Percentiles rank a stretch among this genome's conserved stretches.
phyloP scores from a whole-genome alignment of 352 stramenopile genomes.

The Globisporangium splendens region DNA sequence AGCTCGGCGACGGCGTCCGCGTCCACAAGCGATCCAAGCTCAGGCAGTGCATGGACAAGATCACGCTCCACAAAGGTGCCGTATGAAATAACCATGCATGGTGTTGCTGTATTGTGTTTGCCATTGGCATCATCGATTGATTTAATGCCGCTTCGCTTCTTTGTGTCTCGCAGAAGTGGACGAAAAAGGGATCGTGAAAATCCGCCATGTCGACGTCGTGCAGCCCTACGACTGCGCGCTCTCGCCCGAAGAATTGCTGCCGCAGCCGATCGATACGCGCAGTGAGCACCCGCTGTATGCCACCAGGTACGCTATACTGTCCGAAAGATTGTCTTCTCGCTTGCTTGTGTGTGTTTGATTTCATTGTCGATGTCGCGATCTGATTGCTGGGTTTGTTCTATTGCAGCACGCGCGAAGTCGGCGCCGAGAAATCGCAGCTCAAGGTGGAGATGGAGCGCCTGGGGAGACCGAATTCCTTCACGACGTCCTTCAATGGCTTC shows the following conservation, averaged over 20 bases:
- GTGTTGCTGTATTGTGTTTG: not conserved
- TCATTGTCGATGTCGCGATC: not conserved
- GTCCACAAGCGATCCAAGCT: constrained; percentile 45
- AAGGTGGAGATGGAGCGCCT: constrained; percentile 67
- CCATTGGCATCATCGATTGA: too few species aligned
- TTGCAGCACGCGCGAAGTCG: constrained; percentile 52
- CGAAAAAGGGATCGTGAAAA: constrained; percentile 40
- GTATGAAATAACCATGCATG: too few species aligned
- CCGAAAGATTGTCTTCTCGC: too few species aligned
- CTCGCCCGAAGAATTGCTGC: constrained; percentile 48
- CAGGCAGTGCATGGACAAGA: constrained; percentile 78
- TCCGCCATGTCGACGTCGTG: constrained; percentile 55
- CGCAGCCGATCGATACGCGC: constrained; percentile 50
- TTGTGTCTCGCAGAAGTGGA: constrained; percentile 44
- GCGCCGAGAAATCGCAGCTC: constrained; percentile 68
- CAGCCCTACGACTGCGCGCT: constrained; percentile 47
- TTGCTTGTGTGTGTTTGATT: not conserved
- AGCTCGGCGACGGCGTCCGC: constrained; percentile 43
- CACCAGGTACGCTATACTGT: constrained; percentile 37
- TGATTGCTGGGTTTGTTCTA: not conserved
- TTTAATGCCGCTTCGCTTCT: too few species aligned
- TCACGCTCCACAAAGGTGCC: constrained; percentile 57
- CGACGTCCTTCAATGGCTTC: constrained; percentile 84
- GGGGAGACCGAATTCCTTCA: constrained; percentile 70
- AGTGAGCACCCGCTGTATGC: constrained; percentile 67